These are phyloP conservation scores for Cercospora sesami DNA, from an alignment of 2,329 filamentous ascomycete genomes.

Conservation along the genomic window DNA sequence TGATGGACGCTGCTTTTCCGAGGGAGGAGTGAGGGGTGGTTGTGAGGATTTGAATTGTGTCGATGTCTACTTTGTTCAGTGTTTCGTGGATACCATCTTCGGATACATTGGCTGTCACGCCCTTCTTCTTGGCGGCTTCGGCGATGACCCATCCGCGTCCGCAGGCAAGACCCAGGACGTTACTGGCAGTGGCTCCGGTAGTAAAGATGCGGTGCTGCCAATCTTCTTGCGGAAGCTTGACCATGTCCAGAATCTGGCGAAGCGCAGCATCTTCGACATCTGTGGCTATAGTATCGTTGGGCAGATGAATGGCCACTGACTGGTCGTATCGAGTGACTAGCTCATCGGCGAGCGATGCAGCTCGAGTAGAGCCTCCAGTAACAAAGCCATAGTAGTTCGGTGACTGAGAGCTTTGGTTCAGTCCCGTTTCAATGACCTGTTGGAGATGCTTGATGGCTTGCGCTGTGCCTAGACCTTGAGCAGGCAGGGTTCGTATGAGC, in stretches of 20 bases:
- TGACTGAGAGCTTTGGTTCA: conserved; percentile 63
- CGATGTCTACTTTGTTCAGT: conserved; percentile 63
- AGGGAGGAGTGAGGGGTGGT: conserved; percentile 82
- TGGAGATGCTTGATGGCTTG: conserved; percentile 47
- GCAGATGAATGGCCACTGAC: conserved; percentile 80
- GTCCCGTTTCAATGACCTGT: conserved; percentile 53
- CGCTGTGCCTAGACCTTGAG: conserved; percentile 47
- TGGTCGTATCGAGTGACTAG: conserved; percentile 80
- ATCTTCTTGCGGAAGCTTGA: conserved; percentile 56
- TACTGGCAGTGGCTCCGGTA: conserved; percentile 68
- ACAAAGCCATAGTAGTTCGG: conserved; percentile 85
- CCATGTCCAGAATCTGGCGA: conserved; percentile 65
- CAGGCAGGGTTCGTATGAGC: conserved; percentile 43
- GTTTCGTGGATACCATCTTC: conserved; percentile 69
- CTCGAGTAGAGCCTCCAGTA: conserved; percentile 75
- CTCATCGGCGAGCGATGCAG: conserved; percentile 79
- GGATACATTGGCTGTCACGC: conserved; percentile 55
- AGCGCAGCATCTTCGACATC: conserved; percentile 74
- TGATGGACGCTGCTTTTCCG: conserved; percentile 75
- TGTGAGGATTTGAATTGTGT: conserved; percentile 73
- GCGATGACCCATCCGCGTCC: conserved; percentile 67
- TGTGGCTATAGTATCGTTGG: conserved; percentile 71
- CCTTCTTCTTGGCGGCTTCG: conserved; percentile 42
- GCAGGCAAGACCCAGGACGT: conserved; percentile 65
- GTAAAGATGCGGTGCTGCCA: conserved; percentile 80